These are phyloP conservation scores for Pochonia chlamydosporia DNA, from an alignment of 2,329 filamentous ascomycete genomes.

Conservation along the genomic window DNA sequence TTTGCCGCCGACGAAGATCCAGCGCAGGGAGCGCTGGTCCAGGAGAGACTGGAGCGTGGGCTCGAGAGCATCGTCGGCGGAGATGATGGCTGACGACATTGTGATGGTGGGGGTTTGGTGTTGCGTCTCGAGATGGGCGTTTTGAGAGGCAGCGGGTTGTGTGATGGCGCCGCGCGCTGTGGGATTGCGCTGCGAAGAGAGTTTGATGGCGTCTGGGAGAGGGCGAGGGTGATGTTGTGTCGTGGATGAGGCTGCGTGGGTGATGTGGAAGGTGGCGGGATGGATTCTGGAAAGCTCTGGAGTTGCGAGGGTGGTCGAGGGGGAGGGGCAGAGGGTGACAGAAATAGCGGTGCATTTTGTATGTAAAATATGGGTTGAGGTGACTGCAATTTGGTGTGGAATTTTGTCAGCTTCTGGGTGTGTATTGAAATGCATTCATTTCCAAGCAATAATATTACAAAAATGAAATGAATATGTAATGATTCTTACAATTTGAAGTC, in stretches of 20 bases:
- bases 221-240: background rate
- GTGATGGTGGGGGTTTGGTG: conserved; percentile 3
- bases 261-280: background rate
- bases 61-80: conserved; percentile 70
- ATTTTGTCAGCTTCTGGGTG: too few species aligned
- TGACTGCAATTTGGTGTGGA: background rate
- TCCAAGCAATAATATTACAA: too few species aligned
- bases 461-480: too few species aligned
- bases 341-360: background rate
- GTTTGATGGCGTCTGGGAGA: background rate
- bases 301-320: background rate
- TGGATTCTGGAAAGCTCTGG: conserved; percentile 5
- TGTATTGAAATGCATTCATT: too few species aligned
- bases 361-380: background rate
- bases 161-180: too few species aligned
- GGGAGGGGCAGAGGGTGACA: conserved; percentile 1
- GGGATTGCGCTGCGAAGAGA: too few species aligned
- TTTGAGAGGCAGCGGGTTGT: too few species aligned
- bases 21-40: conserved; percentile 90
- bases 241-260: background rate
- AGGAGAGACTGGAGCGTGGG: conserved; percentile 91
- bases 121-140: too few species aligned
- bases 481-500: too few species aligned
- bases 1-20: conserved; percentile 99
- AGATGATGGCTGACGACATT: conserved; percentile 37